Evolutionary conservation across 2,329 filamentous ascomycete genomes (phyloP), one percentile per base, ranked within the genome.

Genomic region (Pyrenophora tritici-repentis): DNA sequence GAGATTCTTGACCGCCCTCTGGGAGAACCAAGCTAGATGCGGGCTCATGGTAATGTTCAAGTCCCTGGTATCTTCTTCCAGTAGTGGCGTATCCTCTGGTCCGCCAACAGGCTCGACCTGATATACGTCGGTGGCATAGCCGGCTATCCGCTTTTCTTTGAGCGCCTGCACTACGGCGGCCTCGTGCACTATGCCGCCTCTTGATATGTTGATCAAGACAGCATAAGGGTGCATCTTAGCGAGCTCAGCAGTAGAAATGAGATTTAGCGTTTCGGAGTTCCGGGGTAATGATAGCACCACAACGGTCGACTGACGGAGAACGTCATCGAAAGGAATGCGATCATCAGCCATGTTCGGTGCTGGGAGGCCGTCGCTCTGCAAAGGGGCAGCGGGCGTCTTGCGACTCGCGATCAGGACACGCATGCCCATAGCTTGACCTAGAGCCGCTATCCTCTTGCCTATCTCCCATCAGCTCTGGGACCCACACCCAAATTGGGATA

Each of bases 1-100:
- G 35, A 81, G 74, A 33, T 78, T 81, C 37, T 74, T 67, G 50
- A 79, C 70, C 4, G 79, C 83, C 56, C 69, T 75, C 39, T 75
- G 72, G 1, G 79, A 76, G 56, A 76, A 78, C 81, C 81, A 84
- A 1, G 82, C 81, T 33, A 82, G 54, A 68, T 84, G 81, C 14
- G 81, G 80, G 40, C 74, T 80, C 34, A 81, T 58, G 0, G 81
- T 75, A 52, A 84, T 64, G 52, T 82, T 82, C 10, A 81, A 73
- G 16, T 75, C 72, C 42, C 73, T 69, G 2, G 70, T 70, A 14
- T 78, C 77, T n/a, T 76, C 69, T 6, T 69, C 61, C 18, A 81
- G 59, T 38, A 82, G 64, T 0, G 76, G 73, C 5, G 73, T 76
- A 17, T 75, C 77, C 12, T 75, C 70, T 39, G 62, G 54, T 0